Evolutionary conservation across 768 basidiomycete species (phyloP), one percentile per base, ranked within the genome.

Genomic region (Candolleomyces efflorescens): DNA sequence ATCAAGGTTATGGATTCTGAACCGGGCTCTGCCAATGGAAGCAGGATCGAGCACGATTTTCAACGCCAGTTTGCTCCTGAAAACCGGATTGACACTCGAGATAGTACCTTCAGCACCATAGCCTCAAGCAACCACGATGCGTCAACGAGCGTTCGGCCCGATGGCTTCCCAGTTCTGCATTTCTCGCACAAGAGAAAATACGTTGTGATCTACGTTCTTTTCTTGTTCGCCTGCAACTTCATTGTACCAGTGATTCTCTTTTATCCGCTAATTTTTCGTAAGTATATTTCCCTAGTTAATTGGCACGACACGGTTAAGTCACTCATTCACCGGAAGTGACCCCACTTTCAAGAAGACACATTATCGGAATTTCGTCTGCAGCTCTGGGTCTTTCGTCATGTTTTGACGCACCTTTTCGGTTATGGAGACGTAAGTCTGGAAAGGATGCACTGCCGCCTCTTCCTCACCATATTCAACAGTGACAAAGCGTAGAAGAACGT

Each of bases 311-410:
- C 10, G 49, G 32, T 32, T 32, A 32, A n/a, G 5, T 36, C 5
- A 44, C 13, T 13, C 46, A 9, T 36, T 17, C 6, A 38, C 32
- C 13, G 6, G 24, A 46, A 69, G 67, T 67, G 23, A 68, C 67
- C 6, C 51, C 45, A 3, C 49, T 71, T 51, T 65, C 63, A 20
- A 62, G 54, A 24, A 61, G 68, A 41, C 59, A 58, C n/a, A 63
- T 69, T 20, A 63, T 71, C 49, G 70, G 70, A 13, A 68, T 67
- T 41, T 66, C 68, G 9, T 68, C 69, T 17, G 70, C 65, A 18
- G 65, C 68, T 11, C 55, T 71, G 18, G 70, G 70, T 6, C 45
- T 71, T 24, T 71, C 70, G 7, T 70, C 70, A 5, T 70, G 67
- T 55, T 69, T 71, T 55, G 68, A 71, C 61, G 62, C 69, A 20